These are phyloP conservation scores for Medicago truncatula DNA, from an alignment of 306 rosid genomes.

Conservation along the genomic window MtrunA17r5.0-ANR NC_053042.1:42395001-42395500, in stretches of 20 bases:
- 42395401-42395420: neutral
- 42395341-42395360: neutral
- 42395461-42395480: neutral
- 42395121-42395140: neutral
- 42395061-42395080: constrained; percentile 18
- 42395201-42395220: too few relatives aligned
- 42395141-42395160: neutral
- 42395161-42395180: neutral
- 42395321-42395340: neutral
- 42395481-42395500: neutral
- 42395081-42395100: constrained; percentile 16
- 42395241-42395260: too few relatives aligned
- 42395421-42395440: neutral
- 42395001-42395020: constrained; percentile 91
- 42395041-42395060: constrained; percentile 33
- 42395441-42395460: neutral
- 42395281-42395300: too few relatives aligned
- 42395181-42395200: neutral
- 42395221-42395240: too few relatives aligned
- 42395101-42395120: constrained; percentile 10
- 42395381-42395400: neutral
- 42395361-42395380: neutral
- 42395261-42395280: too few relatives aligned
- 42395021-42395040: constrained; percentile 92
- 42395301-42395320: neutral